Evolutionary conservation across 176 grass and related monocot species (phyloP), one percentile per base, ranked within the genome.

Genomic region (Cymbopogon citratus): DNA sequence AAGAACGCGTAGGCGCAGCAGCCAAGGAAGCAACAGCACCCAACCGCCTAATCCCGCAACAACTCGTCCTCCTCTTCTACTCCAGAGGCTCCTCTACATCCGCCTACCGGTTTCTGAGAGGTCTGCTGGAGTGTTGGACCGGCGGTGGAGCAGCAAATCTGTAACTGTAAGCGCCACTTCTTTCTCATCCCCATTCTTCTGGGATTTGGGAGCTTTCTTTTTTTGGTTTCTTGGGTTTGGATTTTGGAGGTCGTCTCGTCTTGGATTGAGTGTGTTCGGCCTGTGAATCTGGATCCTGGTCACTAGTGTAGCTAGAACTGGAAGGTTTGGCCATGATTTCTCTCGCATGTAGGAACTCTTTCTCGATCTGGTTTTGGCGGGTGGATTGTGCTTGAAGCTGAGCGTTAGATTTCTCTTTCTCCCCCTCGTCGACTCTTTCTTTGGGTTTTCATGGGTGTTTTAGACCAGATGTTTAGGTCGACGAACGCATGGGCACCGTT

Each of bases 341-440:
- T 49, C 46, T 45, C 12, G 43, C 43, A 45, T 45, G 41, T 43
- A 43, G 41, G 41, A 41, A 9, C 60, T 36, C n/a, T 46, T 46
- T 51, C 28, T 60, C 41, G 70, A 74, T 83, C 52, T 83, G 27
- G 54, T 72, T 83, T 64, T 81, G 78, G 46, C 33, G 29, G 34
- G 13, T 21, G 16, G 68, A 38, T 41, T 23, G 24, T 62, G 67
- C 71, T 81, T 57, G 48, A 23, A 7, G 51, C 33, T 64, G 40
- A 39, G 49, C 15, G 35, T 24, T 54, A 26, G 21, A 36, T 70
- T 62, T 43, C 31, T 33, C 31, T 3, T 33, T 33, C 31, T 33
- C 15, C 9, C 0, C 6, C 19, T 23, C 9, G 15, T 24, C 2
- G 21, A 41, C 25, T 83, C 12, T 71, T 7, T 71, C 24, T 3